Evolutionary conservation across 1,139 yeast genomes (phyloP).

Genomic region (Saccharomyces uvarum): DNA sequence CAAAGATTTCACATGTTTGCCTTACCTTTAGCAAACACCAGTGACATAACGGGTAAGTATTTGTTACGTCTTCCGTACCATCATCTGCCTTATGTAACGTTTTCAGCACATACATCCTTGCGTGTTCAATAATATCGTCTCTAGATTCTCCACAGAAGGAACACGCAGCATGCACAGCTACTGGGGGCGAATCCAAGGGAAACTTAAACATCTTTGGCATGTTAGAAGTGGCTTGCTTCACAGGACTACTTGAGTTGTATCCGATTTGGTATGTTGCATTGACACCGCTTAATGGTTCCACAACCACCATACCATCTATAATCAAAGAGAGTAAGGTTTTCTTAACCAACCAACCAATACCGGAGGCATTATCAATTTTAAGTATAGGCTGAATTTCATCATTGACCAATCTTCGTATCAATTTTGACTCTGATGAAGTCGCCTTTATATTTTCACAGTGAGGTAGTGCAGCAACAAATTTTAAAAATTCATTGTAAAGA

Average conservation of each 20-base stretch:
- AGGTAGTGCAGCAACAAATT: slow-evolving; percentile 32
- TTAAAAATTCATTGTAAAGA: slow-evolving; percentile 33
- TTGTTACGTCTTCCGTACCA: slow-evolving; percentile 29
- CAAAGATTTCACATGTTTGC: slow-evolving; percentile 69
- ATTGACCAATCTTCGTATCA: slow-evolving; percentile 54
- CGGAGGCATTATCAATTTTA: slow-evolving; percentile 53
- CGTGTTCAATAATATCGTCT: slow-evolving; percentile 62
- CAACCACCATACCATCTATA: slow-evolving; percentile 70
- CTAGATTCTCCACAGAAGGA: slow-evolving; percentile 75
- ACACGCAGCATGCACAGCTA: slow-evolving; percentile 69
- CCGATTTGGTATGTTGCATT: slow-evolving; percentile 44
- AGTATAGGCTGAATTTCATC: slow-evolving; percentile 78
- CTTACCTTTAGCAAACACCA: slow-evolving; percentile 75
- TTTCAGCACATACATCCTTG: slow-evolving; percentile 65
- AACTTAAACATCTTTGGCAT: slow-evolving; percentile 34
- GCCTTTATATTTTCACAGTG: slow-evolving; percentile 30
- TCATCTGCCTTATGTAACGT: slow-evolving; percentile 24
- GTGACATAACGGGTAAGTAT: slow-evolving; percentile 69
- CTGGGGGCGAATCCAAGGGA: slow-evolving; percentile 49
- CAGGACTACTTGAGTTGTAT: slow-evolving; percentile 2
- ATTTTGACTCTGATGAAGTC: slow-evolving; percentile 42
- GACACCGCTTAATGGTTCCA: slow-evolving; percentile 82
- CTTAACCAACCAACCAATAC: slow-evolving; percentile 51
- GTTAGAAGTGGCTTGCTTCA: background rate
- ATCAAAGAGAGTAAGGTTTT: slow-evolving; percentile 57